These are phyloP conservation scores for Fusarium piperis DNA, from an alignment of 2,329 filamentous ascomycete genomes.

Conservation along the genomic window DNA sequence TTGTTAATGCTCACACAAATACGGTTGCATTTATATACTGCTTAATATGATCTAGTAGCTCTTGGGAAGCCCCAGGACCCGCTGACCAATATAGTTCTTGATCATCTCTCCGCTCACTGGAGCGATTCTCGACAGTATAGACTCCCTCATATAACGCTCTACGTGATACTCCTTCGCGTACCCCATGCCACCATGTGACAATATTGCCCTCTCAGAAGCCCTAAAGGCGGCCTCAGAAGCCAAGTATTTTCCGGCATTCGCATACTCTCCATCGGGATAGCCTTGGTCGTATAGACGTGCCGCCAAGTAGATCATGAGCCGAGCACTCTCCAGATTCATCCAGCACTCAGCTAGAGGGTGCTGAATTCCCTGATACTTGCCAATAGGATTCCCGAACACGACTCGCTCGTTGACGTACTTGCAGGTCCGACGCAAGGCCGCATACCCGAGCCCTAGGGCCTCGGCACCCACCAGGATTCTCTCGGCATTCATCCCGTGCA, in stretches of 20 bases:
- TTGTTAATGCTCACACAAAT: too few species aligned
- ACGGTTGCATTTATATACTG: too few species aligned
- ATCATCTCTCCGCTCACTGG: slow-evolving; percentile 23
- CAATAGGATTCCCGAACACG: slow-evolving; percentile 10
- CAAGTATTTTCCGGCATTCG: slow-evolving; percentile 18
- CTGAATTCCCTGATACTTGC: slow-evolving; percentile 24
- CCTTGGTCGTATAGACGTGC: slow-evolving; percentile 16
- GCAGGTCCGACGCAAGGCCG: slow-evolving; percentile 3
- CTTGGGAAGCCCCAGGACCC: neutral
- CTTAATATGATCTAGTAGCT: neutral
- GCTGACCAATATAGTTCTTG: slow-evolving; percentile 17
- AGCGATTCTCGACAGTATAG: slow-evolving; percentile 8
- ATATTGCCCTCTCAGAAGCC: slow-evolving; percentile 15
- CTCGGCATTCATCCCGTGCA: slow-evolving; percentile 31
- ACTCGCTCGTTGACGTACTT: slow-evolving; percentile 20
- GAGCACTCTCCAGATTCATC: slow-evolving; percentile 25
- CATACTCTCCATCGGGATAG: slow-evolving; percentile 11
- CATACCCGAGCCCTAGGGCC: slow-evolving; percentile 15
- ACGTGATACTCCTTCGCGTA: slow-evolving; percentile 22
- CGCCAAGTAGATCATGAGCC: slow-evolving; percentile 24
- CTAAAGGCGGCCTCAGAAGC: slow-evolving; percentile 18
- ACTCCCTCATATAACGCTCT: slow-evolving; percentile 14
- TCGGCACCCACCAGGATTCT: slow-evolving; percentile 13
- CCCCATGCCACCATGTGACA: slow-evolving; percentile 19
- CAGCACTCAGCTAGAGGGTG: slow-evolving; percentile 25